A percentile compares a stretch with the other conserved stretches of the same genome.
Evolutionary conservation across 202 grass and related monocot genomes (phyloP).

Genomic region (Tripidium arundinaceum): DNA sequence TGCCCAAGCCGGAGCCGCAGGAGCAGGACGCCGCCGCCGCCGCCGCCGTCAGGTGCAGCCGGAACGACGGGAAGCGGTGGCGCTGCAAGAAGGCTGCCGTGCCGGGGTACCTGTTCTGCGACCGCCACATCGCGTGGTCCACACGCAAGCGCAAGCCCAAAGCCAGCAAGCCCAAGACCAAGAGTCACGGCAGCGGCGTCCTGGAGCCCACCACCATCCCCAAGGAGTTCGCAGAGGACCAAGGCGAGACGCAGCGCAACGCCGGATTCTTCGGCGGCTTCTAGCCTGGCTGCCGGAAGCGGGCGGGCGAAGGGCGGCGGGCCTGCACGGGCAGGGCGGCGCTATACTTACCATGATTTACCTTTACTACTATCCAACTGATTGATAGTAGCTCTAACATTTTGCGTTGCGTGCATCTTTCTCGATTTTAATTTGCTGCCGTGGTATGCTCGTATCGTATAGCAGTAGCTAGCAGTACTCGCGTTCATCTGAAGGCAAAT

Average conservation of each 20-base stretch:
- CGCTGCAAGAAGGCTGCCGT: constrained; percentile 39
- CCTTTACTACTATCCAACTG: background rate
- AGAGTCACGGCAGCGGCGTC: background rate
- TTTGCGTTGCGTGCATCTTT: background rate
- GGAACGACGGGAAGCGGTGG: constrained; percentile 60
- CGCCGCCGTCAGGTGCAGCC: constrained; percentile 4
- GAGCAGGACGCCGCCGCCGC: background rate
- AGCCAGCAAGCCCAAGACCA: background rate
- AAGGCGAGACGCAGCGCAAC: background rate
- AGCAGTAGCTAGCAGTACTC: background rate
- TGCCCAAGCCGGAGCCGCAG: background rate
- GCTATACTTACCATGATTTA: background rate
- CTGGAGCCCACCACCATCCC: background rate
- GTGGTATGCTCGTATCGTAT: background rate
- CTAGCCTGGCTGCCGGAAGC: background rate
- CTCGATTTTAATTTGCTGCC: background rate
- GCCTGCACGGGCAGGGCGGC: background rate
- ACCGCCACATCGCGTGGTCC: constrained; percentile 40
- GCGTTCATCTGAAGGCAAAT: background rate
- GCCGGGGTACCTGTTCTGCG: constrained; percentile 37
- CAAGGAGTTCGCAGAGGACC: background rate
- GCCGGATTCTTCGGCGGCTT: constrained; percentile 9
- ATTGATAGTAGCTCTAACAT: background rate
- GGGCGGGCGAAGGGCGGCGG: background rate
- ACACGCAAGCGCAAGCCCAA: constrained; percentile 28